Conservation (phyloP, 2,329 filamentous ascomycete species). For the Cladosporium cucumerinum region DNA sequence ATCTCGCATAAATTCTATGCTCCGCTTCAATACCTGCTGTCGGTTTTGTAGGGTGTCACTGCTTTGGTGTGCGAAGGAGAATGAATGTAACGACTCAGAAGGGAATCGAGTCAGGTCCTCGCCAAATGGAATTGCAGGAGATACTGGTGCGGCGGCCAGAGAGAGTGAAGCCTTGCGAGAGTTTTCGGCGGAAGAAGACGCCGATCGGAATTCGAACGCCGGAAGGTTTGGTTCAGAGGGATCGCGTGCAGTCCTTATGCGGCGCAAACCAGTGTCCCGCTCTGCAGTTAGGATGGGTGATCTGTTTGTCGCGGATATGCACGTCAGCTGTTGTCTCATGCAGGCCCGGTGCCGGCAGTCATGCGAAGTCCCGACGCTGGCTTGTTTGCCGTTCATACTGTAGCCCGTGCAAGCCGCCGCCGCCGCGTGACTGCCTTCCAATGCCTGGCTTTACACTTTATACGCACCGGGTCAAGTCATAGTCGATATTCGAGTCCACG, state of each 20-base stretch:
- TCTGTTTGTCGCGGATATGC: constrained; percentile 46
- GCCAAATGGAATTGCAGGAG: constrained; percentile 67
- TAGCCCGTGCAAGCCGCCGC: constrained; percentile 2
- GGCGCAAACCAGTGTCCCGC: constrained; percentile 65
- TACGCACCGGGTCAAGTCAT: constrained; percentile 17
- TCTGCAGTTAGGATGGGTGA: constrained; percentile 70
- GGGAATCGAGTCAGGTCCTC: constrained; percentile 93
- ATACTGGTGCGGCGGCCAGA: constrained; percentile 61
- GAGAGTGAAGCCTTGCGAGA: constrained; percentile 53
- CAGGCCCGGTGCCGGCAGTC: constrained; percentile 4
- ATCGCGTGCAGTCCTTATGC: constrained; percentile 80
- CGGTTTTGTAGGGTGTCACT: constrained; percentile 88
- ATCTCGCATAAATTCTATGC: constrained; percentile 95
- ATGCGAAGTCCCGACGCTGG: constrained; percentile 3
- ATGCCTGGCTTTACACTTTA: neutral
- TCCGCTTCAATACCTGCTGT: constrained; percentile 88
- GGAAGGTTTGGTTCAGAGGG: constrained; percentile 66
- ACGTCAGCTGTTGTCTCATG: constrained; percentile 16
- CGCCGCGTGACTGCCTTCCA: neutral
- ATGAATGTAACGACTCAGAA: constrained; percentile 93
- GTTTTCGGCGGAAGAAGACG: constrained; percentile 64
- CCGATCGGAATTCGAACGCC: constrained; percentile 63
- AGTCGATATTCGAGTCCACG: constrained; percentile 11
- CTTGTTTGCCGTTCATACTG: constrained; percentile 6
- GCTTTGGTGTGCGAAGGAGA: constrained; percentile 94